Conservation (phyloP, 2,329 filamentous ascomycete species). For the Chrysosporium keratinophilum region DNA sequence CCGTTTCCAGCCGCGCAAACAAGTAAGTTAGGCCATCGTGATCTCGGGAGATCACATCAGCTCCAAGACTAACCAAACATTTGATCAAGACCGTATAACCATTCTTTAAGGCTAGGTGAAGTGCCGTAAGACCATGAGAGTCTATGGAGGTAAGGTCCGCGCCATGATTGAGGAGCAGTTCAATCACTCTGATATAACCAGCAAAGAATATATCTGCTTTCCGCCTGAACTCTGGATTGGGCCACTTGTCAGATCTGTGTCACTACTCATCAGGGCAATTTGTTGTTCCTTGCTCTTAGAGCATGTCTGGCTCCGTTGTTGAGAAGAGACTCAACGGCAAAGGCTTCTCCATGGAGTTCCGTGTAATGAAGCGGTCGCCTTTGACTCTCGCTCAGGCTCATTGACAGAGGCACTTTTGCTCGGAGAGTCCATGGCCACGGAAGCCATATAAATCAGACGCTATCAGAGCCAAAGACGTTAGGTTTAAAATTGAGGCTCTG, state of each 20-base stretch:
- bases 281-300: background rate
- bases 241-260: too few relatives aligned
- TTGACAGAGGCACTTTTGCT: background rate
- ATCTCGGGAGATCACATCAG: background rate
- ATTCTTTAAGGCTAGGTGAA: background rate
- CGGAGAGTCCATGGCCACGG: too few relatives aligned
- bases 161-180: too few relatives aligned
- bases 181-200: too few relatives aligned
- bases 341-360: slow-evolving; percentile 5
- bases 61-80: background rate
- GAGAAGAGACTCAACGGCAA: slow-evolving; percentile 4
- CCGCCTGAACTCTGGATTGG: too few relatives aligned
- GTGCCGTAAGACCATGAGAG: background rate
- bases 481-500: too few relatives aligned
- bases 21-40: background rate
- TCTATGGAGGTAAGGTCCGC: background rate
- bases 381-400: background rate
- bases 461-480: too few relatives aligned
- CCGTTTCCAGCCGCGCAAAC: too few relatives aligned
- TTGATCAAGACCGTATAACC: slow-evolving; percentile 1
- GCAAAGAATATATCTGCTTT: too few relatives aligned
- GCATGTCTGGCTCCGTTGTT: background rate
- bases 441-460: too few relatives aligned
- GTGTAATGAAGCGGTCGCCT: slow-evolving; percentile 5
- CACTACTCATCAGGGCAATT: too few relatives aligned